Conservation (phyloP, 2,329 filamentous ascomycete species). For the Cladophialophora exuberans region DNA sequence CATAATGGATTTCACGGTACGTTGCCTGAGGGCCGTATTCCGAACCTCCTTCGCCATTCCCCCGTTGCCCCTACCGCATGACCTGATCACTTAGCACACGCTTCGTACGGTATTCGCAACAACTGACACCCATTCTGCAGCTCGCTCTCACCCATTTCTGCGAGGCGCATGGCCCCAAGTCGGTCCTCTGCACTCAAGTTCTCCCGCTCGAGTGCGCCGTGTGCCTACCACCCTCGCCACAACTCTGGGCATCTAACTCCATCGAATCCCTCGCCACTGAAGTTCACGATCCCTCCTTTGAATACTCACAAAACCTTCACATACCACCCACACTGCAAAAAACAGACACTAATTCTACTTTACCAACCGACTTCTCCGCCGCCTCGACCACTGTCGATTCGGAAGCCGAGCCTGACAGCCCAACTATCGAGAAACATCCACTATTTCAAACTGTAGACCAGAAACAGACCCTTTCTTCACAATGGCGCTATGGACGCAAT, state of each 20-base stretch:
- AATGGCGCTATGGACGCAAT: constrained; percentile 41
- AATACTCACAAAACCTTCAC: constrained; percentile 13
- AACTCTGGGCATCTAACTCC: constrained; percentile 47
- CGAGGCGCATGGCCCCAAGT: constrained; percentile 65
- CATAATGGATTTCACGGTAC: constrained; percentile 29
- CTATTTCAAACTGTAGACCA: constrained; percentile 44
- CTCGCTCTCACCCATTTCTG: constrained; percentile 66
- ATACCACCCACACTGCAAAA: constrained; percentile 24
- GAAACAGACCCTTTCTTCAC: constrained; percentile 20
- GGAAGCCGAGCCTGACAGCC: constrained; percentile 30
- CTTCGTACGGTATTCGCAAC: constrained; percentile 1
- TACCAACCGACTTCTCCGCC: constrained; percentile 37
- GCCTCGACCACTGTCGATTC: constrained; percentile 34
- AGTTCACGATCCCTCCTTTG: constrained; percentile 22
- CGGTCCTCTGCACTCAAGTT: constrained; percentile 64
- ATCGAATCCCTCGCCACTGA: constrained; percentile 26
- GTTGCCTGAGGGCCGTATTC: constrained; percentile 1
- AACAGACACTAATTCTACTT: constrained; percentile 30
- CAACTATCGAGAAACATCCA: constrained; percentile 53
- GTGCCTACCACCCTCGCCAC: constrained; percentile 49
- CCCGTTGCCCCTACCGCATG: constrained; percentile 21
- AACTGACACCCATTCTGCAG: constrained; percentile 40
- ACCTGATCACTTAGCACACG: neutral
- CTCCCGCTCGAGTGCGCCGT: constrained; percentile 57
- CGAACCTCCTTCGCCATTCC: constrained; percentile 15